These are phyloP conservation scores for Citrus australasica DNA, from an alignment of 345 rosid species.

Conservation along the genomic window DNA sequence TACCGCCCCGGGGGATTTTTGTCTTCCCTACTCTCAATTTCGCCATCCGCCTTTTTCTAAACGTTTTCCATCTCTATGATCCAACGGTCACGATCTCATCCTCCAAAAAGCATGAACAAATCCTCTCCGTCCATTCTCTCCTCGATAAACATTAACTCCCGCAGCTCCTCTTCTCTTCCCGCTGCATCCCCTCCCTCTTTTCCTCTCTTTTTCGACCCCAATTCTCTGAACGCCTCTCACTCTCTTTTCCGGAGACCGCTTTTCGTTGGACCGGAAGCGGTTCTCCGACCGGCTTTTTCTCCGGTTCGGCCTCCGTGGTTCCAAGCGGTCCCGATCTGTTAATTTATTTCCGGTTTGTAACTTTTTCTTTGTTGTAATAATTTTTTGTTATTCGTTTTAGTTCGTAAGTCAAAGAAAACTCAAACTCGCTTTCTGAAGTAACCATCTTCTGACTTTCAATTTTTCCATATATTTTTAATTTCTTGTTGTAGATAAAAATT, in stretches of 20 bases:
- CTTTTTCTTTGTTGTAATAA: neutral
- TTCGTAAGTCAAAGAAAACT: neutral
- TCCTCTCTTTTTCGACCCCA: neutral
- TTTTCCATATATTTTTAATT: neutral
- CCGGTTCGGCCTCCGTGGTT: neutral
- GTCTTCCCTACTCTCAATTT: too few species aligned
- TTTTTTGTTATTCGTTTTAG: neutral
- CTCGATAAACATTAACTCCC: neutral
- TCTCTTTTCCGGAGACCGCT: neutral
- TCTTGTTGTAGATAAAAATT: neutral
- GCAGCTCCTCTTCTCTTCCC: neutral
- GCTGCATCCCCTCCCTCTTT: neutral
- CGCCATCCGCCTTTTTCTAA: too few species aligned
- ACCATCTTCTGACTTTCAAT: neutral
- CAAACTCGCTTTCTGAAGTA: neutral
- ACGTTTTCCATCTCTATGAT: slow-evolving; percentile 1
- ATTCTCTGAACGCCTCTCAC: neutral
- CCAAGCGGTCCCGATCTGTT: slow-evolving; percentile 11
- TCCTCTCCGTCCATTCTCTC: slow-evolving; percentile 13
- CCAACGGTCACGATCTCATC: neutral
- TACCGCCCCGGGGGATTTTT: too few species aligned
- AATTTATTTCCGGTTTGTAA: neutral
- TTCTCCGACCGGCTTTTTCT: neutral
- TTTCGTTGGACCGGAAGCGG: neutral
- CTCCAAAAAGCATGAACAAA: neutral